A percentile compares a stretch with the other conserved stretches of the same genome.
These are phyloP conservation scores for Chlorociboria aeruginascens DNA, from an alignment of 495 filamentous ascomycete species.

Conservation along the genomic window DNA sequence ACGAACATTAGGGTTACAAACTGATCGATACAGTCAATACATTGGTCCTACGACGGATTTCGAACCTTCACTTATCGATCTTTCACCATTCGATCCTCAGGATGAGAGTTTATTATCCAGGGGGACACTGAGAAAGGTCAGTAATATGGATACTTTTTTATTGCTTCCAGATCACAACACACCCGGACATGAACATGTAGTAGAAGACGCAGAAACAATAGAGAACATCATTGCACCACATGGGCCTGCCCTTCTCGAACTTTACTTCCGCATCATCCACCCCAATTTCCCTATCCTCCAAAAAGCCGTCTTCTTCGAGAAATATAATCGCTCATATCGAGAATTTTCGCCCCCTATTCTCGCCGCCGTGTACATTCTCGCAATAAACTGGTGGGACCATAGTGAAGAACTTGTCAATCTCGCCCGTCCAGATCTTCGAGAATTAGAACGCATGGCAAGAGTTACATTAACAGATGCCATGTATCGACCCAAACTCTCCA, in stretches of 20 bases:
- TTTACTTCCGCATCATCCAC: slow-evolving; percentile 83
- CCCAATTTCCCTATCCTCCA: slow-evolving; percentile 85
- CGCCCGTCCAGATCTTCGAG: slow-evolving; percentile 59
- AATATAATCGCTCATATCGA: slow-evolving; percentile 62
- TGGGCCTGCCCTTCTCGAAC: slow-evolving; percentile 66
- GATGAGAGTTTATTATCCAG: slow-evolving; percentile 58
- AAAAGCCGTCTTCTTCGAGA: slow-evolving; percentile 76
- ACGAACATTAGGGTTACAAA: slow-evolving; percentile 52
- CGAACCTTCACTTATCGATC: slow-evolving; percentile 59
- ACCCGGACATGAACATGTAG: slow-evolving; percentile 45
- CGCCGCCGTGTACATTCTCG: slow-evolving; percentile 80
- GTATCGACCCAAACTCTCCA: slow-evolving; percentile 79
- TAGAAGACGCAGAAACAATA: slow-evolving; percentile 63
- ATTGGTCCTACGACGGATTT: slow-evolving; percentile 62
- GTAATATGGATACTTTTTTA: slow-evolving; percentile 72
- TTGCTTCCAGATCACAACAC: slow-evolving; percentile 57
- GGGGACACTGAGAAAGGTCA: slow-evolving; percentile 66
- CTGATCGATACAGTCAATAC: slow-evolving; percentile 49
- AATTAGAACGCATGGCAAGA: slow-evolving; percentile 67
- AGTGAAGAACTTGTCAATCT: slow-evolving; percentile 50
- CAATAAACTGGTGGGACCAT: slow-evolving; percentile 80
- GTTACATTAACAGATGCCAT: slow-evolving; percentile 64
- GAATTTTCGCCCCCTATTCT: slow-evolving; percentile 75
- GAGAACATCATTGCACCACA: slow-evolving; percentile 75
- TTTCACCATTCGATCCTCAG: slow-evolving; percentile 57